These are phyloP conservation scores for Aeschynomene evenia DNA, from an alignment of 306 rosid genomes.

Conservation along the genomic window DNA sequence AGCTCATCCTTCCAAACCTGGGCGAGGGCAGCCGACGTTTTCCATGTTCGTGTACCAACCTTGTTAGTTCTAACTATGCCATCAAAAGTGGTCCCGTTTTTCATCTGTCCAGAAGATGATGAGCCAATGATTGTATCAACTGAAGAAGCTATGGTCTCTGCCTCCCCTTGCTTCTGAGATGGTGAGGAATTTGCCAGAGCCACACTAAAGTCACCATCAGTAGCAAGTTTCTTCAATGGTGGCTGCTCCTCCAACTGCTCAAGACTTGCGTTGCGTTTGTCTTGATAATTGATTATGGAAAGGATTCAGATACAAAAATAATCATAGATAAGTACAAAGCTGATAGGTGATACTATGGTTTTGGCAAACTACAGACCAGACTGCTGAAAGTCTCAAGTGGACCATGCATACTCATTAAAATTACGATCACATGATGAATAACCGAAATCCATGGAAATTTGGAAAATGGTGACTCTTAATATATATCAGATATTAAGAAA, in stretches of 20 bases:
- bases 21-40: slow-evolving; percentile 52
- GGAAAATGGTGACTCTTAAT: not conserved
- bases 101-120: slow-evolving; percentile 34
- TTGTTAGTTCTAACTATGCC: slow-evolving; percentile 18
- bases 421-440: not conserved
- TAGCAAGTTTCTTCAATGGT: slow-evolving; percentile 39
- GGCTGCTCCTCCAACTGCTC: slow-evolving; percentile 36
- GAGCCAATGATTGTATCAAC: slow-evolving; percentile 35
- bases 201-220: slow-evolving; percentile 32
- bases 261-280: slow-evolving; percentile 39
- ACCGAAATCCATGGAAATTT: not conserved
- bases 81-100: slow-evolving; percentile 26
- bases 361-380: slow-evolving; percentile 14
- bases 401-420: not conserved
- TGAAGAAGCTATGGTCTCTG: slow-evolving; percentile 32
- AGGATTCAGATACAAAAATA: not conserved
- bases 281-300: slow-evolving; percentile 26
- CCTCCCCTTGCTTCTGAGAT: slow-evolving; percentile 31
- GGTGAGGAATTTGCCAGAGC: slow-evolving; percentile 34
- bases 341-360: not conserved
- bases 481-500: not conserved
- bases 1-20: slow-evolving; percentile 80
- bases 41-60: slow-evolving; percentile 30
- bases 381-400: not conserved
- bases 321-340: slow-evolving; percentile 4